Base-by-base conservation (phyloP, 2,329 filamentous ascomycete genomes). In the Cadophora sp. region DNA sequence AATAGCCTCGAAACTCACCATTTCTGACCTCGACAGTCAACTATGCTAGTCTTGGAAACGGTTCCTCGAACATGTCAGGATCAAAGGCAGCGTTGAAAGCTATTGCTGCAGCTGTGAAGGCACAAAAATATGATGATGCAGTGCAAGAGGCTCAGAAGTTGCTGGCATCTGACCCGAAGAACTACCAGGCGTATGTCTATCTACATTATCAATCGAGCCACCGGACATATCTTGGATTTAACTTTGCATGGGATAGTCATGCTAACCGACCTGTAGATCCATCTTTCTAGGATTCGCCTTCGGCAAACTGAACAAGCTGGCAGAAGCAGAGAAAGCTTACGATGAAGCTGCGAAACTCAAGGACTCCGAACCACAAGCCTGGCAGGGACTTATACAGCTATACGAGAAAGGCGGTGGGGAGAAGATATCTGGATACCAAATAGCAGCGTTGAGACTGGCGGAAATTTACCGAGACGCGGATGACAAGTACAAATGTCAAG, bases 251-350 rank as follows among this genome's bases (percentile, higher is more conserved):
- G 58, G 1, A 4, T 29, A 27, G 24, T 16, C 5, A 4, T 55
- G 50, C 66, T 71, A 43, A 72, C 59, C 68, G 60, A 71, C 43
- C 27, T 12, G 22, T 68, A 93, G 91, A 29, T 87, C 92, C 72
- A 86, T 98, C n/a, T 97, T 97, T 77, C 83, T 97, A 22, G 96
- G 93, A 1, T 93, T 97, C 78, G 92, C 92, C 1, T 83, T 91
- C 56, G 93, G 97, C 79, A 96, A 94, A 78, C 86, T 91, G 70
- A 87, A 88, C 69, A 86, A 89, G 69, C 81, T 86, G 8, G 88
- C 91, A 7, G 91, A 93, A 50, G 90, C 96, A 0, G 94, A 96
- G 74, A 86, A 85, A 40, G 88, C 90, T 1, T 98, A 98, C 79
- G 83, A 86, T 50, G 84, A 86, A 37, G 96, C 95, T 1, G 87